Conservation (phyloP, 2,329 filamentous ascomycete genomes). For the Cytospora piceicola region DNA sequence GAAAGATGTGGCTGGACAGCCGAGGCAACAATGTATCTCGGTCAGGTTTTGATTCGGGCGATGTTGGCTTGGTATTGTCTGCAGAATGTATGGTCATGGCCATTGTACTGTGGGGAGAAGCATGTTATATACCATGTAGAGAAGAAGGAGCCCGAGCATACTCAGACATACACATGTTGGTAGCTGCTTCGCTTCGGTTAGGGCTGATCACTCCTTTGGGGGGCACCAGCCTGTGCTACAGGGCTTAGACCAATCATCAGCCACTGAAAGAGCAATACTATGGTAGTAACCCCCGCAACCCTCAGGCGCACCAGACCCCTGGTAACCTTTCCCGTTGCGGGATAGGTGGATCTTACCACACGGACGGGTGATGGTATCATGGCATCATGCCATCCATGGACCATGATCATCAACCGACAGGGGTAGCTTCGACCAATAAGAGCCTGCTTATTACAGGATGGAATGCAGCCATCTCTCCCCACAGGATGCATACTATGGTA, state of each 20-base stretch:
- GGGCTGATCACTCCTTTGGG: no score
- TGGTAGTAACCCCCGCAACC: background rate
- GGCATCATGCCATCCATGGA: background rate
- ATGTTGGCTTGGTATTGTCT: background rate
- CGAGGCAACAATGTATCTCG: constrained; percentile 3
- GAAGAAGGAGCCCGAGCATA: no score
- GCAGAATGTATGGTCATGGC: no score
- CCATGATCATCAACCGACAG: background rate
- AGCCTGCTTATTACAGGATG: background rate
- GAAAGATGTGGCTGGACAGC: background rate
- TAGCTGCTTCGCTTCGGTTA: background rate
- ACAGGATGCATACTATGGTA: background rate
- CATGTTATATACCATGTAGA: no score
- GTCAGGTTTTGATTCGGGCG: constrained; percentile 17
- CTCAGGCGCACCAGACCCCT: background rate
- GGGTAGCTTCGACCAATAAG: constrained; percentile 1
- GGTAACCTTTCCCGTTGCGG: background rate
- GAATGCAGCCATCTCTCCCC: background rate
- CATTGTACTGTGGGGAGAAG: no score
- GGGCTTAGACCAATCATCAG: background rate
- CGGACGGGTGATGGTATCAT: background rate
- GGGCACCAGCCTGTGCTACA: background rate
- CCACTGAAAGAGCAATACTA: background rate
- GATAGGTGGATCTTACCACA: background rate
- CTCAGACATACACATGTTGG: background rate